Evolutionary conservation across 352 stramenopile genomes (phyloP).

Genomic region (Phytopythium boreale): DNA sequence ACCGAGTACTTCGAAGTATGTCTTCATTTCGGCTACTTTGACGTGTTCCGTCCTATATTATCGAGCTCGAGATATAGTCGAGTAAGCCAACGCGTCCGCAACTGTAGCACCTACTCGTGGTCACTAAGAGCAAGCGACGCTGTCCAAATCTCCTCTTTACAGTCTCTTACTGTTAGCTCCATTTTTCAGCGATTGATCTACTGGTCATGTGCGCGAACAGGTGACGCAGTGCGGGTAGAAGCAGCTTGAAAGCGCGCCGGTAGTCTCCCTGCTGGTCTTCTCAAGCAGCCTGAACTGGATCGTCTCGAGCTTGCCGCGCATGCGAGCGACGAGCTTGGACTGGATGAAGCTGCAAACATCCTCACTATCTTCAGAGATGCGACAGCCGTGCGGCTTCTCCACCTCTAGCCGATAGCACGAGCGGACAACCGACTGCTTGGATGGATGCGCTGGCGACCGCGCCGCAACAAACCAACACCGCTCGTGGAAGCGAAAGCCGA

Average conservation of each 20-base stretch:
- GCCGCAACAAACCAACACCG: background rate
- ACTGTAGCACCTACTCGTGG: too few relatives aligned
- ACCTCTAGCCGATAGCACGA: background rate
- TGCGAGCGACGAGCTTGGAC: constrained; percentile 1
- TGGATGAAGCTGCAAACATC: background rate
- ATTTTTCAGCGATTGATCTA: too few relatives aligned
- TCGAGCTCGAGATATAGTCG: too few relatives aligned
- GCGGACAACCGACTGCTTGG: background rate
- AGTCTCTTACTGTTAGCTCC: too few relatives aligned
- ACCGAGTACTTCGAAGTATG: too few relatives aligned
- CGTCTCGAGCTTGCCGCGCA: background rate
- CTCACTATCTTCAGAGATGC: background rate
- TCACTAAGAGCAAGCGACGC: too few relatives aligned
- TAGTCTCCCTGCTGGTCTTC: background rate
- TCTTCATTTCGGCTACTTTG: too few relatives aligned
- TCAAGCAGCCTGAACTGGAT: constrained; percentile 3
- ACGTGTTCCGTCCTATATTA: too few relatives aligned
- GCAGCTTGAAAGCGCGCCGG: background rate
- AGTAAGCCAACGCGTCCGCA: too few relatives aligned
- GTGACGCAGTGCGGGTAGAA: background rate
- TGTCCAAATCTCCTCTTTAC: too few relatives aligned
- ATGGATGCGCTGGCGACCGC: background rate
- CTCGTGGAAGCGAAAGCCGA: background rate
- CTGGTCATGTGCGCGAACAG: background rate
- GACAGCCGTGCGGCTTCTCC: background rate